These are phyloP conservation scores for Raffaelea arxii DNA, from an alignment of 2,329 filamentous ascomycete genomes.

Conservation along the genomic window DNA sequence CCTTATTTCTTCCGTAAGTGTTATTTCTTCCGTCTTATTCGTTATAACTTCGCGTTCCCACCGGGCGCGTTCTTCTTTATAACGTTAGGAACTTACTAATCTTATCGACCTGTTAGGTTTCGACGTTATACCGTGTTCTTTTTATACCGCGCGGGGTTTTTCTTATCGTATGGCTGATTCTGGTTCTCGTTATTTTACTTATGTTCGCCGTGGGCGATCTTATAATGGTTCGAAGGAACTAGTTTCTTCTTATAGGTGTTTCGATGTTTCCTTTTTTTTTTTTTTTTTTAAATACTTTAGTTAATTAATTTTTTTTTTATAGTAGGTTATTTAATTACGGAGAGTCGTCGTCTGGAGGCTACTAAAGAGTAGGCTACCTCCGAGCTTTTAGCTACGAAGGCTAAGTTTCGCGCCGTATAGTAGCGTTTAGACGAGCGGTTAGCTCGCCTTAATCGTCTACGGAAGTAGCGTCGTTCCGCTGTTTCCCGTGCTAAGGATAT, in stretches of 20 bases:
- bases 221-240: neutral
- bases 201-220: neutral
- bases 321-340: neutral
- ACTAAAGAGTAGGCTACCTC: neutral
- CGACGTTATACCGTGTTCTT: neutral
- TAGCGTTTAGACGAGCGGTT: too few relatives aligned
- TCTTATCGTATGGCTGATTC: neutral
- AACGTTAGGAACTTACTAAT: neutral
- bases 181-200: neutral
- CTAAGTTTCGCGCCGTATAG: too few relatives aligned
- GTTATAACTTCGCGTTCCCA: too few relatives aligned
- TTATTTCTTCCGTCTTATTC: too few relatives aligned
- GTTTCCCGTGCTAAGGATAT: neutral
- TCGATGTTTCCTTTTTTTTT: neutral
- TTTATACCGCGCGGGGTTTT: neutral
- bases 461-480: neutral
- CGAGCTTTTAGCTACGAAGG: too few relatives aligned
- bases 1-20: too few relatives aligned
- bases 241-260: neutral
- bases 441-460: neutral
- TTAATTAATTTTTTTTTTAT: neutral
- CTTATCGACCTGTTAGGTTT: neutral
- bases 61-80: neutral
- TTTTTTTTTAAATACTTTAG: neutral
- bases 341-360: neutral